These are phyloP conservation scores for Alternaria triticimaculans DNA, from an alignment of 2,329 filamentous ascomycete species.

Conservation along the genomic window DNA sequence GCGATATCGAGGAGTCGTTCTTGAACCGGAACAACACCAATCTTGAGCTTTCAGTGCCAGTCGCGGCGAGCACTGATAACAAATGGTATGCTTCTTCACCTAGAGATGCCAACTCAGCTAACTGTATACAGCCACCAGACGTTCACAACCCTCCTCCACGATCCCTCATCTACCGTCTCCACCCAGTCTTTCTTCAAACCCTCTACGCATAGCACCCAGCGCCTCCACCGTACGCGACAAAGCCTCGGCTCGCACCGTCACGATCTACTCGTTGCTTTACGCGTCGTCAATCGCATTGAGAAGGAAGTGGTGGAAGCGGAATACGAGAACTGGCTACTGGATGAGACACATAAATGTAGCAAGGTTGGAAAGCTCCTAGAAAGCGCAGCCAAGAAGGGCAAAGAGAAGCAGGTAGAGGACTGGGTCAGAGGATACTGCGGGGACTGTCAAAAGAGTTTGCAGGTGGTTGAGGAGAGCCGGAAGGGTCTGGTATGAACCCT, in stretches of 20 bases:
- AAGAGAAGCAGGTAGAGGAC: conserved; percentile 55
- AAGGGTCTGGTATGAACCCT: conserved; percentile 14
- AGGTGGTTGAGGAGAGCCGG: conserved; percentile 10
- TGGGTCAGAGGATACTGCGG: conserved; percentile 69
- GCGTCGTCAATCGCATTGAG: conserved; percentile 89
- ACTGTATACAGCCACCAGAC: conserved; percentile 40
- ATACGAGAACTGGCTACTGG: conserved; percentile 90
- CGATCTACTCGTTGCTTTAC: conserved; percentile 87
- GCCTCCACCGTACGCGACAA: conserved; percentile 79
- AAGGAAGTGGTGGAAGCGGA: conserved; percentile 83
- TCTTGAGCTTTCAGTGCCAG: conserved; percentile 25
- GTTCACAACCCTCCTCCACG: conserved; percentile 45
- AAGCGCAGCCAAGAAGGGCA: conserved; percentile 44
- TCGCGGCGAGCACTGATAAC: conserved; percentile 24
- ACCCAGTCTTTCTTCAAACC: conserved; percentile 29
- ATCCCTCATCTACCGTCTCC: conserved; percentile 24
- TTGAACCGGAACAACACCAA: conserved; percentile 43
- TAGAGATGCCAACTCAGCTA: conserved; percentile 5
- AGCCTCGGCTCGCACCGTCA: conserved; percentile 84
- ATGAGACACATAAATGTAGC: conserved; percentile 78
- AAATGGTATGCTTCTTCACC: conserved; percentile 31
- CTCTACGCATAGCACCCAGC: conserved; percentile 51
- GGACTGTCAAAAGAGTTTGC: conserved; percentile 59
- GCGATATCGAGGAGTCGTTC: conserved; percentile 75
- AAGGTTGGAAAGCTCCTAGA: conserved; percentile 61